Percentiles rank a stretch among this genome's conserved stretches.
Evolutionary conservation across 164 flowering plant genomes (phyloP).

Genomic region (Piper betle): DNA sequence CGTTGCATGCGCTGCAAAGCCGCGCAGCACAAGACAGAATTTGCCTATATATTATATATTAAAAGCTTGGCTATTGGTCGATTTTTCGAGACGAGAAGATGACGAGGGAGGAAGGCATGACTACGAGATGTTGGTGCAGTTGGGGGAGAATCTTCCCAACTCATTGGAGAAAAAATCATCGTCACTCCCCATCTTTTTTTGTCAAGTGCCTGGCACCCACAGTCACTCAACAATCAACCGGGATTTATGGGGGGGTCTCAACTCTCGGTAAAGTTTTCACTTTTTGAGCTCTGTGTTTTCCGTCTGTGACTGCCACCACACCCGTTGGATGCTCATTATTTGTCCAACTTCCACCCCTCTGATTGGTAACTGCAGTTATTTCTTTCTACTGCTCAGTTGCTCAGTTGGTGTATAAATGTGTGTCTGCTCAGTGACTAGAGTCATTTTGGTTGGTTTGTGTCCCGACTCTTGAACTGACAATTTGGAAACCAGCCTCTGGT

Average conservation of each 20-base stretch:
- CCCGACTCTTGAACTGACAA: background rate
- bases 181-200: slow-evolving; percentile 2
- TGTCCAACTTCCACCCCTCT: background rate
- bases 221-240: background rate
- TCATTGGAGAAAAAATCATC: slow-evolving; percentile 31
- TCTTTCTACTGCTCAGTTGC: background rate
- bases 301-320: background rate
- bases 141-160: slow-evolving; percentile 64
- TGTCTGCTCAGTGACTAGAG: background rate
- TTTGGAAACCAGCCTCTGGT: background rate
- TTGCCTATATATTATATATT: too few relatives aligned
- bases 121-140: too few relatives aligned
- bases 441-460: background rate
- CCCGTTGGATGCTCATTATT: background rate
- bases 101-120: too few relatives aligned
- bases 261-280: background rate
- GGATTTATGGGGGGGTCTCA: background rate
- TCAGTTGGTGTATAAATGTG: background rate
- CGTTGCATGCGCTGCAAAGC: too few relatives aligned
- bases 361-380: background rate
- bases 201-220: background rate
- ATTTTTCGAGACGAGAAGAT: too few relatives aligned
- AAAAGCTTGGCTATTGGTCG: too few relatives aligned
- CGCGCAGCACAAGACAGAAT: too few relatives aligned
- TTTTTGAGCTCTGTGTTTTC: too few relatives aligned